These are phyloP conservation scores for Russula olivacea DNA, from an alignment of 768 basidiomycete genomes.

Conservation along the genomic window DNA sequence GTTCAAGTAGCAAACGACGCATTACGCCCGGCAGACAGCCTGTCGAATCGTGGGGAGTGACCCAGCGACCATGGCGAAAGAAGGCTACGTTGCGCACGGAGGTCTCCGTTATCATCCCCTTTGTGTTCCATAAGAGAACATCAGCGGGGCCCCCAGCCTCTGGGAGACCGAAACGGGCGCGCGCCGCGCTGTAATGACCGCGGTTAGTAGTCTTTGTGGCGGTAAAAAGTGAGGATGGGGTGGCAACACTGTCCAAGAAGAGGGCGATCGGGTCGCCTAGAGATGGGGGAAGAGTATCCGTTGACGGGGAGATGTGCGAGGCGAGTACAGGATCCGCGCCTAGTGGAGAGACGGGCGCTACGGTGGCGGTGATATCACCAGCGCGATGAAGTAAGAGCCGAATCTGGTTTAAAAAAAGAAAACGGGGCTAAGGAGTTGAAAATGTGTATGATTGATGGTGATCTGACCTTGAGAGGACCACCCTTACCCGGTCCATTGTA, in stretches of 20 bases:
- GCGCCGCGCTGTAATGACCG: conserved; percentile 53
- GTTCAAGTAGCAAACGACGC: conserved; percentile 62
- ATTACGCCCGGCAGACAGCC: conserved; percentile 73
- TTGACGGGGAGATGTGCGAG: conserved; percentile 33
- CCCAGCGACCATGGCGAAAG: conserved; percentile 49
- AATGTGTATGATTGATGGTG: neutral
- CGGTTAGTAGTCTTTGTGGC: conserved; percentile 68
- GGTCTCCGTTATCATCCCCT: conserved; percentile 52
- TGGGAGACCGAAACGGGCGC: conserved; percentile 45
- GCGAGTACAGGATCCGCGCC: conserved; percentile 20
- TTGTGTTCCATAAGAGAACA: conserved; percentile 56
- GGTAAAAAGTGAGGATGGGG: conserved; percentile 52
- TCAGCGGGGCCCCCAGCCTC: conserved; percentile 35
- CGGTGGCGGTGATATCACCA: conserved; percentile 6
- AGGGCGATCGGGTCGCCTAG: conserved; percentile 39
- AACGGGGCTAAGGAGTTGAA: neutral
- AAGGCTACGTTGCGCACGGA: conserved; percentile 71
- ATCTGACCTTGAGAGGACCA: conserved; percentile 23
- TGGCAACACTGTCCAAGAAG: conserved; percentile 50
- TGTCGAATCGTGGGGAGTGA: conserved; percentile 53
- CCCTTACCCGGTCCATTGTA: conserved; percentile 5
- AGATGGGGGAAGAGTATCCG: conserved; percentile 27
- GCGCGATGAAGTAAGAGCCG: conserved; percentile 37
- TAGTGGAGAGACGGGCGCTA: conserved; percentile 29
- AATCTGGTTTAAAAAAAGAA: conserved; percentile 35